These are phyloP conservation scores for Fusarium sp. DNA, from an alignment of 2,329 filamentous ascomycete species.

Conservation along the genomic window DNA sequence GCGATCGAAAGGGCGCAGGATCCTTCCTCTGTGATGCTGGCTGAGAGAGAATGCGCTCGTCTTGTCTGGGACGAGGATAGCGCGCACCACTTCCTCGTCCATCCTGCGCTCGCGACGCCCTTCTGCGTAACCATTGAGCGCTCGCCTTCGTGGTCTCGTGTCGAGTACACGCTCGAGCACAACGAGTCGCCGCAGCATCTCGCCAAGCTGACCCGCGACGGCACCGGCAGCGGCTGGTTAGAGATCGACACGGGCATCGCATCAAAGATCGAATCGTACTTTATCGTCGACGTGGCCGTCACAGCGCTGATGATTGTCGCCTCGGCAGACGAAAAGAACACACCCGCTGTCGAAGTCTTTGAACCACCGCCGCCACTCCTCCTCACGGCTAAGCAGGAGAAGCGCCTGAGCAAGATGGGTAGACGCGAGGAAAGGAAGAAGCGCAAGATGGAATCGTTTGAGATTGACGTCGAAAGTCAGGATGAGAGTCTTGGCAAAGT, in stretches of 20 bases:
- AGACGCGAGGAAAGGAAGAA: constrained; percentile 45
- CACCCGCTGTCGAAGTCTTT: constrained; percentile 58
- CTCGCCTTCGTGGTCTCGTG: constrained; percentile 66
- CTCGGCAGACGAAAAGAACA: constrained; percentile 62
- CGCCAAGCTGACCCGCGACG: constrained; percentile 68
- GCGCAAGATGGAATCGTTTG: constrained; percentile 64
- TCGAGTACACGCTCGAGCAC: constrained; percentile 72
- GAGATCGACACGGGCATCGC: constrained; percentile 70
- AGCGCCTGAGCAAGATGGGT: constrained; percentile 46
- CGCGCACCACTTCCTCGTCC: constrained; percentile 67
- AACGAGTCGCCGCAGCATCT: constrained; percentile 68
- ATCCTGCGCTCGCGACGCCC: constrained; percentile 69
- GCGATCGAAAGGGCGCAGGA: constrained; percentile 69
- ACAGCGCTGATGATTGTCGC: constrained; percentile 68
- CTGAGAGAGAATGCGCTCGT: constrained; percentile 73
- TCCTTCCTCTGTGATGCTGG: constrained; percentile 66
- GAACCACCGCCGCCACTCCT: constrained; percentile 62
- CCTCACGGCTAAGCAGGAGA: constrained; percentile 39
- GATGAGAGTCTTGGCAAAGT: constrained; percentile 54
- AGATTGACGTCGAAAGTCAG: constrained; percentile 71
- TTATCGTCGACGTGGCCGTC: constrained; percentile 69
- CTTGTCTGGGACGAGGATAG: constrained; percentile 76
- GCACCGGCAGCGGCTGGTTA: constrained; percentile 66
- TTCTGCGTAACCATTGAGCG: constrained; percentile 69
- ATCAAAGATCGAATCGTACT: constrained; percentile 67